Evolutionary conservation across 2,329 filamentous ascomycete species (phyloP), one percentile per base, ranked within the genome.

Genomic region (Rhynchosporium agropyri): DNA sequence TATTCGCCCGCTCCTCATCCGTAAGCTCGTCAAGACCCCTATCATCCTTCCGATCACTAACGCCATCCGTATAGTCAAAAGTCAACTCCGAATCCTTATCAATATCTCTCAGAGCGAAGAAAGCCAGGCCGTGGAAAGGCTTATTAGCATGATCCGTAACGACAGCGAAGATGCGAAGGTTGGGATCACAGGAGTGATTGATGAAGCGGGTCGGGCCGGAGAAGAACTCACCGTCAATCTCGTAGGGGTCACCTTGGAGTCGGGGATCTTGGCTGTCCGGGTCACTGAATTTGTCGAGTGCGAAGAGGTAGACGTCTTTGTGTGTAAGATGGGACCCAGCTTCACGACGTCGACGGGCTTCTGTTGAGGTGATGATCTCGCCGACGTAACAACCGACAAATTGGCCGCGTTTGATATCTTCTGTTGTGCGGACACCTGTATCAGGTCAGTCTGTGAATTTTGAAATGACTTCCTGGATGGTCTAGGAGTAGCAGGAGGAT

Each of bases 321-420:
- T 81, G 80, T 63, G 84, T 80, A 0, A 82, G 82, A 2, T 83
- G 76, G 36, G 79, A 78, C 2, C 85, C 83, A 0, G 79, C 76
- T 1, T 79, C 77, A 6, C 90, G 87, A 2, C 91, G 86, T 1
- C 79, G 78, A 15, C 87, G 81, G 0, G 91, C 89, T 76, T 93
- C 86, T 2, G 75, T 69, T 0, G 81, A 79, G 1, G 85, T 87
- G 69, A 90, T 86, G 62, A 89, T 79, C 73, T 90, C 87, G 12
- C 91, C 91, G 7, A 92, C 81, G 71, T 95, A 96, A 7, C 83
- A 84, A 72, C 94, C 91, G 46, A 96, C 85, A 70, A 92, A 95
- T 68, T 93, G 89, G 2, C 91, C 91, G 66, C 82, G 80, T 60
- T 83, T 82, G 2, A 96, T 83, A 26, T 85, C 79, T 2, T 87